Percentiles rank a stretch among this genome's conserved stretches.
These are phyloP conservation scores for Colletotrichum sidae DNA, from an alignment of 2,329 filamentous ascomycete genomes.

Conservation along the genomic window DNA sequence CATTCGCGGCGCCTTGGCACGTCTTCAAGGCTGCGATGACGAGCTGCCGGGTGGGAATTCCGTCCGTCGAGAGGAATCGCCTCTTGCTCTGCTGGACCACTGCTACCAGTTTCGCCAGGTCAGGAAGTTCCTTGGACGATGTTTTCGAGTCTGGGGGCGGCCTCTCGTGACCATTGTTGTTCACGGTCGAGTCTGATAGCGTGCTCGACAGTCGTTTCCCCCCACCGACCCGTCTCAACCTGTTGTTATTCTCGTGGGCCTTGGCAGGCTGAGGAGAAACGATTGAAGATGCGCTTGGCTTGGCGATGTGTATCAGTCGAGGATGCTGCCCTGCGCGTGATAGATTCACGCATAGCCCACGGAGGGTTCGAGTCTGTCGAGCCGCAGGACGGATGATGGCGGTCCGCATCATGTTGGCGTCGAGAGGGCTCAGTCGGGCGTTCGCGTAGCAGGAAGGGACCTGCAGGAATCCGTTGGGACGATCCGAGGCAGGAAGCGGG, in stretches of 20 bases:
- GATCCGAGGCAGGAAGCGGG: constrained; percentile 7
- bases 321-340: constrained; percentile 37
- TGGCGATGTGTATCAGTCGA: constrained; percentile 38
- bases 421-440: constrained; percentile 12
- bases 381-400: constrained; percentile 40
- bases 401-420: constrained; percentile 51
- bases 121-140: constrained; percentile 44
- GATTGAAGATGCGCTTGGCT: constrained; percentile 27
- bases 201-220: constrained; percentile 25
- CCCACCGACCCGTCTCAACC: constrained; percentile 21
- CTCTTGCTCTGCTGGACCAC: constrained; percentile 56
- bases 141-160: constrained; percentile 6
- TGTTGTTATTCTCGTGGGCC: constrained; percentile 16
- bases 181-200: constrained; percentile 6
- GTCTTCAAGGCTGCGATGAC: constrained; percentile 57
- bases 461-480: constrained; percentile 19
- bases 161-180: constrained; percentile 21
- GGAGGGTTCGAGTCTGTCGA: constrained; percentile 49
- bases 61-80: constrained; percentile 57
- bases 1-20: constrained; percentile 58
- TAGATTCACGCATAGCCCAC: constrained; percentile 57
- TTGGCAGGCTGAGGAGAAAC: constrained; percentile 30
- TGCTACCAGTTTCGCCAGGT: constrained; percentile 53
- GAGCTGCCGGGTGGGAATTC: constrained; percentile 57
- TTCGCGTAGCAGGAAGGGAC: constrained; percentile 12